Base-by-base conservation (phyloP, 495 filamentous ascomycete genomes). In the Hyaloscypha finlandica region DNA sequence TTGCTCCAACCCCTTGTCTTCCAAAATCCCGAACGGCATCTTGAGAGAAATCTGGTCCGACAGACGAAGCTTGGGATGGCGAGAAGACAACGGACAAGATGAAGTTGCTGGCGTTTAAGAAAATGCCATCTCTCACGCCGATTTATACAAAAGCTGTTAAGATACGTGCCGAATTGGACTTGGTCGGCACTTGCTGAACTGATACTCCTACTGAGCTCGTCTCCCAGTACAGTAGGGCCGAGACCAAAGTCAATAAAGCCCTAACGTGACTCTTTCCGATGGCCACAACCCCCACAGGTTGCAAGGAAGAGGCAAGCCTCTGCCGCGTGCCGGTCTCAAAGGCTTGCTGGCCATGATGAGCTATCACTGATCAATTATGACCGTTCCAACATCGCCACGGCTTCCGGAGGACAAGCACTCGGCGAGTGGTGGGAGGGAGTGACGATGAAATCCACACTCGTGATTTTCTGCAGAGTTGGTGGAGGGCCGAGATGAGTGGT, bases 11-110 rank as follows among this genome's bases (percentile, higher is more conserved):
- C 78, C 71, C 57, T 75, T 77, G 48, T 75, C 75, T 42, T 82
- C 79, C 22, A 75, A 65, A 45, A 82, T 81, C 68, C 80, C 79
- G 60, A 80, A 69, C 29, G 75, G 73, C 80, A 82, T 82, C 48
- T 63, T 63, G 60, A 25, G 30, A 33, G 37, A 60, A 29, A 25
- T 25, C 25, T 25, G 25, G 25, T 1, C 25, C 3, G 16, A 6
- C 42, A 48, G 42, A 48, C 25, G 25, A 25, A 25, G 25, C 42
- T 3, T 48, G 0, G 4, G 16, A 48, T 14, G 16, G 3, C 1
- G 42, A 16, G 42, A 12, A 48, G 16, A 48, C 11, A 12, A 48
- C 9, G 9, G 11, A 48, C 8, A 3, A 48, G 42, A 19, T 4
- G 42, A 14, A 48, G 16, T 14, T 19, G 42, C 16, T 48, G 42